Conservation (phyloP, 2,329 filamentous ascomycete genomes). For the Apiospora malaysiana region DNA sequence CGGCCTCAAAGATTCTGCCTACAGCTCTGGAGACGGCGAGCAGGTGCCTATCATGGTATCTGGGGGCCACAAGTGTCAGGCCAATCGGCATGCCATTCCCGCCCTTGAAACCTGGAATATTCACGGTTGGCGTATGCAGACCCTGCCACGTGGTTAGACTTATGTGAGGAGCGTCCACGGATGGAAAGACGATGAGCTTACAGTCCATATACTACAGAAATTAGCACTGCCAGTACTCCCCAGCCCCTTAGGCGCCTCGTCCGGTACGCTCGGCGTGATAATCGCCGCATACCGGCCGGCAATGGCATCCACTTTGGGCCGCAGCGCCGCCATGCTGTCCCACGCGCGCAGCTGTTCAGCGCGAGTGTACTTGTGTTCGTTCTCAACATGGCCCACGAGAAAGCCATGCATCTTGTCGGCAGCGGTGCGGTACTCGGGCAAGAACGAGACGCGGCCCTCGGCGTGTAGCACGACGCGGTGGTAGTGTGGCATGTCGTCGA, state of each 20-base stretch:
- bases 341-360: slow-evolving; percentile 58
- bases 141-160: slow-evolving; percentile 36
- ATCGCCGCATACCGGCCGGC: slow-evolving; percentile 58
- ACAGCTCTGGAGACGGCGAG: slow-evolving; percentile 46
- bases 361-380: slow-evolving; percentile 47
- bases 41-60: slow-evolving; percentile 51
- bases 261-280: slow-evolving; percentile 62
- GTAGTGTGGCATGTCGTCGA: slow-evolving; percentile 56
- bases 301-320: slow-evolving; percentile 61
- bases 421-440: slow-evolving; percentile 56
- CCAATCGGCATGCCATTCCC: slow-evolving; percentile 64
- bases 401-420: slow-evolving; percentile 52
- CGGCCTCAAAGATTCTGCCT: slow-evolving; percentile 45
- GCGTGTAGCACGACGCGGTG: slow-evolving; percentile 55
- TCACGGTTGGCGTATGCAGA: slow-evolving; percentile 67
- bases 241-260: slow-evolving; percentile 63
- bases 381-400: slow-evolving; percentile 58
- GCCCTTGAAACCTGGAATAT: slow-evolving; percentile 67
- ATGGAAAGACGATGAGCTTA: slow-evolving; percentile 37
- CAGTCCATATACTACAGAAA: slow-evolving; percentile 60
- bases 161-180: neutral
- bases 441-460: slow-evolving; percentile 60
- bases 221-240: slow-evolving; percentile 59
- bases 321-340: slow-evolving; percentile 58
- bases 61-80: slow-evolving; percentile 54